Evolutionary conservation across 2,329 filamentous ascomycete genomes (phyloP).

Genomic region (Exophiala sideris): DNA sequence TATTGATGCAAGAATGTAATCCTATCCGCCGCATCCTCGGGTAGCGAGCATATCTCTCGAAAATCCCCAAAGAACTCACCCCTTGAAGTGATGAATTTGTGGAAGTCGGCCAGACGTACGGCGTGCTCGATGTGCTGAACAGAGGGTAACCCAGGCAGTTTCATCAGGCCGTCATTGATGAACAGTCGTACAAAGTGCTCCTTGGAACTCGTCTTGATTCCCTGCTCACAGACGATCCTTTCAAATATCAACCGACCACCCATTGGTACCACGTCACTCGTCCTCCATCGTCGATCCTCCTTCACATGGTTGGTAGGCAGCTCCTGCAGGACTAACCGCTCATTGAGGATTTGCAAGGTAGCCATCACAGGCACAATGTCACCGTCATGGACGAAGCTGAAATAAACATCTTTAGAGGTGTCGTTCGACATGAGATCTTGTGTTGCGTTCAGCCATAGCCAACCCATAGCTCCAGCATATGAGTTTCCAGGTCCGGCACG

Average conservation of each 20-base stretch:
- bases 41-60: constrained; percentile 46
- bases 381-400: constrained; percentile 60
- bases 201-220: neutral
- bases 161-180: constrained; percentile 56
- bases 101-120: constrained; percentile 43
- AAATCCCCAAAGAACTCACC: constrained; percentile 48
- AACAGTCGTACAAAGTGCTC: constrained; percentile 49
- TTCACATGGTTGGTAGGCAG: constrained; percentile 48
- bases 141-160: constrained; percentile 31
- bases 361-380: constrained; percentile 56
- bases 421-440: constrained; percentile 47
- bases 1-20: constrained; percentile 52
- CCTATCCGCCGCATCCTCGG: constrained; percentile 36
- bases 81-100: constrained; percentile 38
- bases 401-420: constrained; percentile 43
- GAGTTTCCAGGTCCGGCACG: constrained; percentile 56
- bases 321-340: constrained; percentile 42
- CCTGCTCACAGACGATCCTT: constrained; percentile 44
- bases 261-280: constrained; percentile 57
- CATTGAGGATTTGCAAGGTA: constrained; percentile 41
- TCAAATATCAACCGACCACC: constrained; percentile 55
- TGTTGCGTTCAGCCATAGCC: constrained; percentile 58
- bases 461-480: constrained; percentile 54
- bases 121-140: constrained; percentile 38
- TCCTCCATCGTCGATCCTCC: constrained; percentile 50